Evolutionary conservation across 2,329 filamentous ascomycete genomes (phyloP), one percentile per base, ranked within the genome.

Genomic region (Cercospora janseana): DNA sequence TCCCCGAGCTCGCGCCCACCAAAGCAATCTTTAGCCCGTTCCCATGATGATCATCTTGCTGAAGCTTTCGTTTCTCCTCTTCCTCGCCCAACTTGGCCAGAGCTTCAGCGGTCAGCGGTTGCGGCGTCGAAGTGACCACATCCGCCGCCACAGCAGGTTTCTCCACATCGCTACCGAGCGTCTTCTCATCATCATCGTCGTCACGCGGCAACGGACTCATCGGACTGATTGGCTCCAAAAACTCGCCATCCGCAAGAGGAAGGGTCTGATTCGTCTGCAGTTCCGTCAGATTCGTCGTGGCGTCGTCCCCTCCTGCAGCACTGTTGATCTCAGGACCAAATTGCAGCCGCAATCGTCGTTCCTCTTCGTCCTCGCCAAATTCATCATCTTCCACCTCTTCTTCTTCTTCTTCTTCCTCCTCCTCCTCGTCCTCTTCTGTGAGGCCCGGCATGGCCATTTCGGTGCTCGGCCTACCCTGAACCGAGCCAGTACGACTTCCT

Each of bases 401-500:
- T 24, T 60, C 59, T 24, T 62, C 57, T 21, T 57, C 60, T 4
- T 57, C 57, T n/a, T 42, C 51, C 12, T 59, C 62, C 3, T 59
- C 60, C 28, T 63, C 58, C 32, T 60, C 60, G 23, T 66, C 63
- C 38, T 66, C 64, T 48, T 66, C 65, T 12, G 59, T 61, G 1
- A 64, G 55, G 2, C 61, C 74, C 26, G 86, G 85, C n/a, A 83
- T 83, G 7, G 35, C 35, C 46, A 88, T 83, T 69, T 91, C 87
- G 6, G 82, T 84, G 47, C 86, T 90, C 18, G 83, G 73, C 21
- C 87, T 75, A 2, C 85, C 86, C 43, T 83, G 69, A 1, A 79
- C 79, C 4, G 69, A 70, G 4, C 72, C 50, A 34, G 60, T 66
- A 6, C 35, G 20, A 13, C 35, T 40, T 15, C 20, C 26, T 12